Base-by-base conservation (phyloP, 345 rosid species). In the Lumnitzera racemosa region DNA sequence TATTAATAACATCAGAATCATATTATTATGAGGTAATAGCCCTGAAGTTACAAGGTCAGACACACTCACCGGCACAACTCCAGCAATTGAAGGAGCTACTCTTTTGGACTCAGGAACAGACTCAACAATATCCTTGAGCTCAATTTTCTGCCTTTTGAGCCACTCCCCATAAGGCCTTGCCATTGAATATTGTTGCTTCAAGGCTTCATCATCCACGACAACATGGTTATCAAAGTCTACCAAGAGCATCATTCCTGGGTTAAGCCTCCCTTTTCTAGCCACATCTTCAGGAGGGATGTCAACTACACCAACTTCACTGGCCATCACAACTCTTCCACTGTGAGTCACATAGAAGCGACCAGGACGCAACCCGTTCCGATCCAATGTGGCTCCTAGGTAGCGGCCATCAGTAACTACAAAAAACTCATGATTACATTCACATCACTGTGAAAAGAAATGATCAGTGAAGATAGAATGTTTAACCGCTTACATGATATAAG, bases 171-270 rank as follows among this genome's bases (percentile, higher is more conserved):
- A 95, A 49, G 99, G 99, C 75, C 96, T 78, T 47, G 91, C 82
- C 61, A 76, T 54, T 29, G 99, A 88, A 77, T 94, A 94, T 58
- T 90, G 99, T 56, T 94, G 89, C 81, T 90, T 95, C 74, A 95
- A 74, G 61, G 96, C 97, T 51, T 90, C 90, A 49, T 95, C 99
- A 57, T 95, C 98, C 5, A 95, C 99, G 70, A 95, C 96, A 61
- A 77, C 67, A 69, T 85, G 98, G 68, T 95, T 95, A 65, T 95
- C 94, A 74, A 90, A 95, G 73, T 95, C 98, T 24, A 95, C 99
- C 76, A 95, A 75, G 64, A 95, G 99, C 99, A 95, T 90, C 99
- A 95, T 95, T 49, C 99, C 99, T 24, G 99, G 99, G 73, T 88
- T 95, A 46, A 95, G 90, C 75, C 99, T 85, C 73, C 98, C 98